phyloP scores from a whole-genome alignment of 164 flowering plant genomes.

The Chimonanthus praecox region DNA sequence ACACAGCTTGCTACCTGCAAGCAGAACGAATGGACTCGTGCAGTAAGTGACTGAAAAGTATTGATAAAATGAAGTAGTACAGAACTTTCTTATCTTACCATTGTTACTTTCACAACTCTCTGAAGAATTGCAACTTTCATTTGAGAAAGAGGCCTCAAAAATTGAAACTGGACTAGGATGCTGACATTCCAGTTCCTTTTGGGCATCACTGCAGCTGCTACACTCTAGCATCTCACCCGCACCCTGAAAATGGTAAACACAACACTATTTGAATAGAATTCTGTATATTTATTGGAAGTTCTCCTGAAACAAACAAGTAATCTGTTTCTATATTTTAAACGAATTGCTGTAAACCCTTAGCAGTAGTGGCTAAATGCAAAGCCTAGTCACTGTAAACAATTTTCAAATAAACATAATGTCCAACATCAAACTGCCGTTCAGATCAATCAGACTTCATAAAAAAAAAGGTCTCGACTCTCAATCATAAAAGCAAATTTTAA shows the following conservation, averaged over 20 bases:
- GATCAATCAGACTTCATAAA: too few relatives aligned
- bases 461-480: too few relatives aligned
- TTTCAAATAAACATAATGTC: not conserved
- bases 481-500: too few relatives aligned
- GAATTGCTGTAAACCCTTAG: not conserved
- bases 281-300: not conserved
- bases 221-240: constrained; percentile 18
- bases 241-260: constrained; percentile 30
- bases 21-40: not conserved
- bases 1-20: constrained; percentile 49
- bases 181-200: constrained; percentile 30
- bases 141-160: constrained; percentile 58
- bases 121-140: constrained; percentile 72
- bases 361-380: not conserved
- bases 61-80: not conserved
- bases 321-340: too few relatives aligned
- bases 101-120: constrained; percentile 46
- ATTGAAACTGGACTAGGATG: constrained; percentile 79
- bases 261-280: constrained; percentile 3
- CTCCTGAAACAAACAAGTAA: not conserved
- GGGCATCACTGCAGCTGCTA: constrained; percentile 27
- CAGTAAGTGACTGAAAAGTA: not conserved
- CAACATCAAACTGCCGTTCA: not conserved
- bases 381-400: not conserved
- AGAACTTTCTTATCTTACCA: constrained; percentile 28